Evolutionary conservation across 2,329 filamentous ascomycete species (phyloP).

Genomic region (Exophiala xenobiotica): DNA sequence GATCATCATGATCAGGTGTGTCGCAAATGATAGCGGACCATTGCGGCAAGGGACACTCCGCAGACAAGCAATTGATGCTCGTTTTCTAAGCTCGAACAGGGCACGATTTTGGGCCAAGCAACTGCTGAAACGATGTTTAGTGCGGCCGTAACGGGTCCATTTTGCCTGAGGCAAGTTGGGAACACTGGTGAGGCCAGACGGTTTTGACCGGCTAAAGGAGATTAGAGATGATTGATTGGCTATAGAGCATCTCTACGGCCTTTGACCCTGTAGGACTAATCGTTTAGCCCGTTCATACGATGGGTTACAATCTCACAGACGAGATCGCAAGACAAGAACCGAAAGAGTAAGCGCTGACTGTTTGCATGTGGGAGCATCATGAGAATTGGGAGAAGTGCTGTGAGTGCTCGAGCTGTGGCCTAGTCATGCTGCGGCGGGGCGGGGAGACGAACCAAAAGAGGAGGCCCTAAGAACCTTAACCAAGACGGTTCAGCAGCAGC

Average conservation of each 20-base stretch:
- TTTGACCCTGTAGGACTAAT: neutral
- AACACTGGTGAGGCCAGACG: constrained; percentile 6
- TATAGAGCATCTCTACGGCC: neutral
- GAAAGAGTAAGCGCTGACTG: neutral
- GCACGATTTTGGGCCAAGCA: too few relatives aligned
- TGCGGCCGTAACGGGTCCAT: constrained; percentile 12
- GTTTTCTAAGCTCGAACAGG: too few relatives aligned
- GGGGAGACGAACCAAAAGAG: too few relatives aligned
- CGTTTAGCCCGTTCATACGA: neutral
- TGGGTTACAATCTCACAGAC: neutral
- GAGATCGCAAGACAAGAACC: neutral
- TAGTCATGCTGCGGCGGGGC: too few relatives aligned
- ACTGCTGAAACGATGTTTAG: constrained; percentile 19
- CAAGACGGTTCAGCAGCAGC: neutral
- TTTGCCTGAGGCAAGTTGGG: constrained; percentile 10
- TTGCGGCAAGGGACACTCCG: too few relatives aligned
- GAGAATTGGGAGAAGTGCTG: neutral
- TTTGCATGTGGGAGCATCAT: neutral
- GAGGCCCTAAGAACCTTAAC: neutral
- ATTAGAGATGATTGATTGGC: constrained; percentile 11
- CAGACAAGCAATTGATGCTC: too few relatives aligned
- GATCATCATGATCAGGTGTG: neutral
- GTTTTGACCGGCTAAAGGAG: constrained; percentile 7
- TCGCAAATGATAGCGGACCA: too few relatives aligned
- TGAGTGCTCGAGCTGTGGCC: neutral